A percentile compares a stretch with the other conserved stretches of the same genome.
These are phyloP conservation scores for Auricularia sp. DNA, from an alignment of 768 basidiomycete genomes.

Conservation along the genomic window DNA sequence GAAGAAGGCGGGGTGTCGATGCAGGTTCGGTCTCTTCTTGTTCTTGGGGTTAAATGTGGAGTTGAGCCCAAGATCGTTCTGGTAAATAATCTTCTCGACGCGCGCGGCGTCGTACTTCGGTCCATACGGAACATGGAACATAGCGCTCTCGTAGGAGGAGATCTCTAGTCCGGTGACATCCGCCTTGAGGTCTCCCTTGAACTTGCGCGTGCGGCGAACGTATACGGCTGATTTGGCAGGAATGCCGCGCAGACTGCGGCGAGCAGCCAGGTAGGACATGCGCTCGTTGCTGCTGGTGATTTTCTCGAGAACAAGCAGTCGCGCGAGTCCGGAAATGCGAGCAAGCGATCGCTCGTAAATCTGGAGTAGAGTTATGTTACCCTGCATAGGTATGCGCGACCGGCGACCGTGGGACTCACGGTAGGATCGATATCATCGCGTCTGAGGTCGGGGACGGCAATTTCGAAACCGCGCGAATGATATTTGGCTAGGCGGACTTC, in stretches of 20 bases:
- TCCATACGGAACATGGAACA: slow-evolving; percentile 52
- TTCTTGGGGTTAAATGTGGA: slow-evolving; percentile 58
- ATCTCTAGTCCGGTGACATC: slow-evolving; percentile 38
- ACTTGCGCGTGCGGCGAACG: slow-evolving; percentile 28
- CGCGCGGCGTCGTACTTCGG: slow-evolving; percentile 47
- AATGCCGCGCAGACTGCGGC: slow-evolving; percentile 38
- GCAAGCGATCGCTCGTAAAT: slow-evolving; percentile 52
- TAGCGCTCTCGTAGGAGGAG: slow-evolving; percentile 47
- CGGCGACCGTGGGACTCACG: slow-evolving; percentile 21
- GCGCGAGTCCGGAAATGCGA: slow-evolving; percentile 48
- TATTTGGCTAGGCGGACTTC: slow-evolving; percentile 56
- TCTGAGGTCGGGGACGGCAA: slow-evolving; percentile 42
- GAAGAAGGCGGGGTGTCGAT: slow-evolving; percentile 57
- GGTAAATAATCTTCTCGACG: slow-evolving; percentile 29
- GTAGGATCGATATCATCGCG: slow-evolving; percentile 51
- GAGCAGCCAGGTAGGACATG: slow-evolving; percentile 35
- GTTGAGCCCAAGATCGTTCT: slow-evolving; percentile 14
- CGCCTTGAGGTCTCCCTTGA: slow-evolving; percentile 48
- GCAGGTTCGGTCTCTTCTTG: slow-evolving; percentile 40
- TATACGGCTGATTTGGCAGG: slow-evolving; percentile 27
- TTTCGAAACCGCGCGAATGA: slow-evolving; percentile 42
- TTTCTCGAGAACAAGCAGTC: slow-evolving; percentile 53
- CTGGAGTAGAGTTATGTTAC: slow-evolving; percentile 19
- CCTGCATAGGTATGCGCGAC: background rate
- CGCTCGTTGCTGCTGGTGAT: slow-evolving; percentile 37